Evolutionary conservation across 208 protist species (phyloP), one percentile per base, ranked within the genome.

Genomic region (Trypanosoma theileri): DNA sequence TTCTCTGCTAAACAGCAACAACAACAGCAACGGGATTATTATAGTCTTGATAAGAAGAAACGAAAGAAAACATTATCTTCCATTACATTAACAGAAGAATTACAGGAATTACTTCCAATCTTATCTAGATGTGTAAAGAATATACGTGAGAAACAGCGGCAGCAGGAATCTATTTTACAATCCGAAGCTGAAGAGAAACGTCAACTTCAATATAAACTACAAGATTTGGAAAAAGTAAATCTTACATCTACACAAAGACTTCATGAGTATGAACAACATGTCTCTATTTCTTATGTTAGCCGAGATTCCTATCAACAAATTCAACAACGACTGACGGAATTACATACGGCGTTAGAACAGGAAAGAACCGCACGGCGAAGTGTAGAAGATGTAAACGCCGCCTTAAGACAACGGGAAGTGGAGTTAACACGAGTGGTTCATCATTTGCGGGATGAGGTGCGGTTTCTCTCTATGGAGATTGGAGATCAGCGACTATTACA

Each of bases 391-490:
- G 52, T 11, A 2, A 60, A 73, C 16, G 73, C 65, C 19, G 51
- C 60, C 8, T 48, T 76, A 53, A 35, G n/a, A n/a, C 40, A 64
- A 48, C 53, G 65, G 11, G 76, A 86, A 50, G 56, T 86, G 31
- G 44, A 56, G 22, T 57, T 82, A 35, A 63, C 57, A 21, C 46
- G 48, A 19, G 21, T 9, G 3, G 22, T 66, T 28, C 70, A 79
- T 40, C 48, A 71, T 24, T 51, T 78, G 22, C 67, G 66, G 14
- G 71, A 71, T 59, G 68, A 82, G 28, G 48, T 82, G n/a, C 81
- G 77, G 0, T 55, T 67, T 12, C 71, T 84, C 0, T 71, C 69
- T 16, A 77, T 84, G 51, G 74, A 84, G 40, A 54, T 73, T 4
- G 62, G 44, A 17, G 35, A 68, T 56, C 19, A 24, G 22, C 19